Evolutionary conservation across 2,329 filamentous ascomycete species (phyloP).

Genomic region (Phaeoacremonium minimum): DNA sequence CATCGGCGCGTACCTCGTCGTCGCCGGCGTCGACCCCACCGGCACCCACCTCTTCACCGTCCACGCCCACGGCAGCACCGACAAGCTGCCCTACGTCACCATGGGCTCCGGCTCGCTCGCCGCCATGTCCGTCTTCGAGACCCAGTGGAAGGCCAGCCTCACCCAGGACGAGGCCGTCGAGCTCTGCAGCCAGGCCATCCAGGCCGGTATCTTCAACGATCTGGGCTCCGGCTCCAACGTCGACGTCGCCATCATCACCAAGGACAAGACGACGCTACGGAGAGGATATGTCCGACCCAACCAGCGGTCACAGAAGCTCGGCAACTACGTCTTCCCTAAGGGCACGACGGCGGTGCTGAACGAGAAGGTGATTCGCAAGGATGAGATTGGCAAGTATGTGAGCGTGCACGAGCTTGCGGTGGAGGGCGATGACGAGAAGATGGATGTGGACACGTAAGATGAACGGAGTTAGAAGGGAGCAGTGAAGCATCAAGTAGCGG

Average conservation of each 20-base stretch:
- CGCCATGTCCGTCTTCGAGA: constrained; percentile 98
- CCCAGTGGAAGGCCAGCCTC: constrained; percentile 80
- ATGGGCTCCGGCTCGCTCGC: constrained; percentile 97
- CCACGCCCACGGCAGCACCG: constrained; percentile 95
- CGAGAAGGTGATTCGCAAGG: constrained; percentile 92
- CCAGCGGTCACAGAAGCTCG: constrained; percentile 82
- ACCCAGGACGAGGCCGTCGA: constrained; percentile 77
- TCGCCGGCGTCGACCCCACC: constrained; percentile 94
- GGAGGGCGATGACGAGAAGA: constrained; percentile 63
- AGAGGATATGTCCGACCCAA: constrained; percentile 93
- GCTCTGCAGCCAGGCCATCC: constrained; percentile 80
- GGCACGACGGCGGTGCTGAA: constrained; percentile 96
- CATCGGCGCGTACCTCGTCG: constrained; percentile 96
- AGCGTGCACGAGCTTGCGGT: constrained; percentile 81
- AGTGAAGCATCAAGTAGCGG: too few species aligned
- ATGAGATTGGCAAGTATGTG: constrained; percentile 91
- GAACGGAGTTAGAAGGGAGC: neutral
- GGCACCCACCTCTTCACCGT: constrained; percentile 96
- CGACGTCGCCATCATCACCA: constrained; percentile 91
- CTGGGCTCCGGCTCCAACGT: constrained; percentile 95
- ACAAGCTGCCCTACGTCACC: constrained; percentile 98
- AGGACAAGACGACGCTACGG: constrained; percentile 90
- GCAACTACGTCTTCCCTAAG: constrained; percentile 84
- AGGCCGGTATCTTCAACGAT: constrained; percentile 98
- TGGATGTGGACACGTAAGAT: constrained; percentile 64